phyloP scores from a whole-genome alignment of 495 filamentous ascomycete species.

The Pseudomonodictys pantanalensis region DNA sequence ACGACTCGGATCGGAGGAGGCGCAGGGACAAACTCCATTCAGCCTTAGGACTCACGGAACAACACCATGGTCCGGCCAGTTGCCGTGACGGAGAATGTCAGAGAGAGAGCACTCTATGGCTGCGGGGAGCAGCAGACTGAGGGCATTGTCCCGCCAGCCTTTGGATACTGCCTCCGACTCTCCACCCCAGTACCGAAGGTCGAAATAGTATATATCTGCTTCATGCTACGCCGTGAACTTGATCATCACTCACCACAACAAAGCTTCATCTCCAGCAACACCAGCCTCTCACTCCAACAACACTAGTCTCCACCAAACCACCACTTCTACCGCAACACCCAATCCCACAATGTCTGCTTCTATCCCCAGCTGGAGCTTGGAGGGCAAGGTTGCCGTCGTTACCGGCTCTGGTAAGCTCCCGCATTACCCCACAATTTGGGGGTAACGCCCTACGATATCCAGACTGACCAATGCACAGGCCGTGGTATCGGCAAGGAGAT shows the following conservation, averaged over 20 bases:
- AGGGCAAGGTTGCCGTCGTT: slow-evolving; percentile 48
- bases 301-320: slow-evolving; percentile 1
- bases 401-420: slow-evolving; percentile 42
- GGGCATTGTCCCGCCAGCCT: slow-evolving; percentile 11
- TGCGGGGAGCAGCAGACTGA: slow-evolving; percentile 1
- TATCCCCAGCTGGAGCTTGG: slow-evolving; percentile 39
- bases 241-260: slow-evolving; percentile 7
- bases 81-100: slow-evolving; percentile 23
- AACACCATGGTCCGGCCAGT: slow-evolving; percentile 19
- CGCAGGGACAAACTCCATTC: slow-evolving; percentile 8
- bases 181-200: slow-evolving; percentile 22
- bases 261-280: slow-evolving; percentile 1
- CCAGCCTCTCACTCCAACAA: background rate
- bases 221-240: background rate
- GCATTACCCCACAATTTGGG: background rate
- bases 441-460: background rate
- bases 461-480: slow-evolving; percentile 27
- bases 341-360: slow-evolving; percentile 25
- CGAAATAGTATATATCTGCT: slow-evolving; percentile 14
- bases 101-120: slow-evolving; percentile 5
- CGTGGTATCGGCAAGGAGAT: slow-evolving; percentile 47
- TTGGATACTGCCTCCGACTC: slow-evolving; percentile 24
- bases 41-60: slow-evolving; percentile 17
- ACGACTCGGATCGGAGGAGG: slow-evolving; percentile 15
- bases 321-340: background rate